These are phyloP conservation scores for Ceriops tagal DNA, from an alignment of 345 rosid genomes.

Conservation along the genomic window DNA sequence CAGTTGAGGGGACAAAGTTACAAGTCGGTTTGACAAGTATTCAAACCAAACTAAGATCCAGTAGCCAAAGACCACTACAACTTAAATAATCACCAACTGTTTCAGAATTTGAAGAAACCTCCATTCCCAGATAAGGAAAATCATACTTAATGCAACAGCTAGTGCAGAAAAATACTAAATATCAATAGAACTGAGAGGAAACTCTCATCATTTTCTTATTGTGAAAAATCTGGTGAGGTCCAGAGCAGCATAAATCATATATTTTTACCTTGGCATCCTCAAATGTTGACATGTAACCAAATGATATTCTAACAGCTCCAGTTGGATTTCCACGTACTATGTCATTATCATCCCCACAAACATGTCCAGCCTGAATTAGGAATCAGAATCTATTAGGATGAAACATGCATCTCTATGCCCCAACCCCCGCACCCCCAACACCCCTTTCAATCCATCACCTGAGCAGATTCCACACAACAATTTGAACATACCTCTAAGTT, in stretches of 20 bases:
- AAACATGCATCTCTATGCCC: neutral
- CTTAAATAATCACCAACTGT: no score
- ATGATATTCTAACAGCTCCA: slow-evolving; percentile 89
- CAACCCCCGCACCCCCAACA: no score
- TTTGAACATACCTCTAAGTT: slow-evolving; percentile 63
- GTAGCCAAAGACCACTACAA: neutral
- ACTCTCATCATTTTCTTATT: neutral
- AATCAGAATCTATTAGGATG: neutral
- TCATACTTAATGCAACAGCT: no score
- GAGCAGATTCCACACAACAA: slow-evolving; percentile 4
- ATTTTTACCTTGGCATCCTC: slow-evolving; percentile 76
- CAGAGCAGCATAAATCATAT: slow-evolving; percentile 9
- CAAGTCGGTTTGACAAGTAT: slow-evolving; percentile 1
- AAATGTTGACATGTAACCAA: slow-evolving; percentile 96
- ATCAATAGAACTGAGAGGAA: no score
- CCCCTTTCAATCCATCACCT: neutral
- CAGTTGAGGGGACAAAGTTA: neutral
- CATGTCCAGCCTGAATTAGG: slow-evolving; percentile 75
- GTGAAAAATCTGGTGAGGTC: slow-evolving; percentile 5
- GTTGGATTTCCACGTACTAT: slow-evolving; percentile 79
- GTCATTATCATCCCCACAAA: slow-evolving; percentile 97
- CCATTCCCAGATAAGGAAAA: no score
- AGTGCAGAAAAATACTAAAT: no score
- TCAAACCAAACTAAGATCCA: slow-evolving; percentile 3
- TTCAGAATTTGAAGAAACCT: no score